Conservation (phyloP, 2,329 filamentous ascomycete species). For the Penicillium sp. region DNA sequence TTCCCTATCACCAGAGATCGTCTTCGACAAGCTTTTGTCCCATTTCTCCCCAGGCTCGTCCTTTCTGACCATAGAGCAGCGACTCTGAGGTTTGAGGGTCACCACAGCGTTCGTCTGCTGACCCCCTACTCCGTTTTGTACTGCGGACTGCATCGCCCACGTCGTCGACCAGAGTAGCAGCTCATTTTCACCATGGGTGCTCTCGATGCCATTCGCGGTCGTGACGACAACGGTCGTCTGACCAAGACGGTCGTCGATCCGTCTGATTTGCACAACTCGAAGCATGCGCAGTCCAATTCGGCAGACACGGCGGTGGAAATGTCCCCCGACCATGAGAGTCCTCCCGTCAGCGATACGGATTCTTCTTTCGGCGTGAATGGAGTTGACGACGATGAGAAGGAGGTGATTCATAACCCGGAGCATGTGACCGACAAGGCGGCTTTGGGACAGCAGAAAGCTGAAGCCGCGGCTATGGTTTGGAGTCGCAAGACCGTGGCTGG, state of each 20-base stretch:
- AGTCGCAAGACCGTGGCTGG: constrained; percentile 26
- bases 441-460: constrained; percentile 30
- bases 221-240: constrained; percentile 10
- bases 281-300: constrained; percentile 6
- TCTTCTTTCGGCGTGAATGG: constrained; percentile 8
- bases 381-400: constrained; percentile 16
- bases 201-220: constrained; percentile 10
- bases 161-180: background rate
- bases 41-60: too few species aligned
- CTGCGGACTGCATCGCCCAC: background rate
- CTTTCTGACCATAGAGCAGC: too few species aligned
- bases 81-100: too few species aligned
- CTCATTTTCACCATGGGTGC: constrained; percentile 10
- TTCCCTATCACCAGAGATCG: too few species aligned
- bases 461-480: constrained; percentile 41
- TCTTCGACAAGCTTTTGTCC: too few species aligned
- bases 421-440: constrained; percentile 11
- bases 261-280: background rate
- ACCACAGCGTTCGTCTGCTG: background rate
- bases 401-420: constrained; percentile 10
- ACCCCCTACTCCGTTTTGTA: background rate
- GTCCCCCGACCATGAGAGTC: background rate
- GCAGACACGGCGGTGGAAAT: background rate
- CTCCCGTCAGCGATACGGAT: background rate
- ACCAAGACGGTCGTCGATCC: constrained; percentile 6